Base-by-base conservation (phyloP, 257 asterid species). In the Vinca minor region DNA sequence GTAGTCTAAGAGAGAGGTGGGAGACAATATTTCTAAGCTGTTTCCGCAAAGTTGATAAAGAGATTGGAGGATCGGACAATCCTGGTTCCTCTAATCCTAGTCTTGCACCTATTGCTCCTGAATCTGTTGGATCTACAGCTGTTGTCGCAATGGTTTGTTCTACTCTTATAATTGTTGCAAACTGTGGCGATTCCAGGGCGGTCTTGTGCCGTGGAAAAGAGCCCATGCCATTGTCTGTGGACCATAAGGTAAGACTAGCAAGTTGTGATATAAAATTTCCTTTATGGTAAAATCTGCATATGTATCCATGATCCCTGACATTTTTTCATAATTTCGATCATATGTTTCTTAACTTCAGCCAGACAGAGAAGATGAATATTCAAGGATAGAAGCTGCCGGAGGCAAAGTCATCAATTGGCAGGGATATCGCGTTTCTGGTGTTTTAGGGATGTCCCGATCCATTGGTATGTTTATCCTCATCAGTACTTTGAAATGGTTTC, bases 141-240 rank as follows among this genome's bases (percentile, higher is more conserved):
- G 89, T 87, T 69, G 96, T 86, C 47, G 91, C 86, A 10, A 59
- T 91, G 63, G 83, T 91, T 71, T 77, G 84, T 59, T 61, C 91
- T 3, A 78, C 84, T 5, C 94, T 84, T 64, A 83, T 91, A 62
- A 82, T 91, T 25, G 98, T 91, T 44, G 96, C 95, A 0, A 91
- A 91, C 63, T 88, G 96, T 67, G 98, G 98, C 5, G 98, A 91
- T 81, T 91, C 98, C 2, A 83, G 96, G 78, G 94, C 92, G 26
- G 96, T 91, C 57, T 67, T 91, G 64, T 68, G 78, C 76, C 83
- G 91, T 59, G 95, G 88, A 59, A 88, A 86, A 71, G 76, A 48
- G 3, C 82, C 96, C 23, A 35, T 84, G 76, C 83, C 95, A 5
- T 65, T 88, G 54, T 86, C 98, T 3, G 47, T 79, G 5, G 98